Conservation (phyloP, 1,139 yeast species). For the Pichia sp. region DNA sequence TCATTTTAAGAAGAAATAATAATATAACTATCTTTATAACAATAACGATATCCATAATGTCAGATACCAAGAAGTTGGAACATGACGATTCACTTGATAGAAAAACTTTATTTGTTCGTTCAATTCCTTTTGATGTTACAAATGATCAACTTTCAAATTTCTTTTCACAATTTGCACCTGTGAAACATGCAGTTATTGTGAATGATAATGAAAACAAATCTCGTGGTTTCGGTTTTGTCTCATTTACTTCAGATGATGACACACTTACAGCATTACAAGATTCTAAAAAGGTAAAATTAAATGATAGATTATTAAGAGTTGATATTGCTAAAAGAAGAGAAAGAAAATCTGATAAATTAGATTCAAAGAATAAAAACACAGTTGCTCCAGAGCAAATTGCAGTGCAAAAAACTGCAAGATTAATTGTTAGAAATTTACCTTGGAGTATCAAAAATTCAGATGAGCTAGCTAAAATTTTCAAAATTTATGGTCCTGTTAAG, state of each 20-base stretch:
- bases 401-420: constrained; percentile 46
- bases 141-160: constrained; percentile 74
- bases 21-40: not conserved
- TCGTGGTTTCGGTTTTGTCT: constrained; percentile 94
- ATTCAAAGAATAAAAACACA: not conserved
- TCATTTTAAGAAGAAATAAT: too few species aligned
- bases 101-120: constrained; percentile 75
- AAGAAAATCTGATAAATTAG: constrained; percentile 33
- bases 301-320: constrained; percentile 61
- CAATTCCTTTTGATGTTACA: constrained; percentile 75
- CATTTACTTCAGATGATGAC: constrained; percentile 82
- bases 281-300: constrained; percentile 56
- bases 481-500: constrained; percentile 76
- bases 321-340: constrained; percentile 92
- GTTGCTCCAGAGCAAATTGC: constrained; percentile 21
- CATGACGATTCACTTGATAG: constrained; percentile 37
- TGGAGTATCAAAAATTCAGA: constrained; percentile 88
- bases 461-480: constrained; percentile 61
- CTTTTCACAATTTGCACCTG: constrained; percentile 90
- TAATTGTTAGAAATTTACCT: constrained; percentile 87
- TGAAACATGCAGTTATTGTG: constrained; percentile 91
- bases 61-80: not conserved
- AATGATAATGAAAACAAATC: constrained; percentile 69
- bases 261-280: constrained; percentile 68
- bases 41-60: constrained; percentile 4